A percentile compares a stretch with the other conserved stretches of the same genome.
phyloP scores from a whole-genome alignment of 1,284 basidiomycete genomes.

The Laetiporus sulphureus region DNA sequence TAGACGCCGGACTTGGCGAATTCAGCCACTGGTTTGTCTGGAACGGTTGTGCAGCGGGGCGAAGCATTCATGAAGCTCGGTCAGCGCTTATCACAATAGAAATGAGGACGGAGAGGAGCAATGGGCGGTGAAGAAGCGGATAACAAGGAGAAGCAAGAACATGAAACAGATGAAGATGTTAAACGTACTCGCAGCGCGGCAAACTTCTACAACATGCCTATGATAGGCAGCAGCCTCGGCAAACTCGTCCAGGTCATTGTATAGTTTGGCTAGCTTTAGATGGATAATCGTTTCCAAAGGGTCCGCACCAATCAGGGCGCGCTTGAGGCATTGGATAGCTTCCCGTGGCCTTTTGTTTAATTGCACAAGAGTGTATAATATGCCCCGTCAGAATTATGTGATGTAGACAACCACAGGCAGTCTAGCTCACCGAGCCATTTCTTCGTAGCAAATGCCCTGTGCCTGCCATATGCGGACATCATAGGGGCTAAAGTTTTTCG shows the following conservation, averaged over 20 bases:
- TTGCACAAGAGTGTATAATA: no score
- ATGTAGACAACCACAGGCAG: slow-evolving; percentile 1
- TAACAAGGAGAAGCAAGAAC: background rate
- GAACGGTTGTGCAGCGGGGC: background rate
- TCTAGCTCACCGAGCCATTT: slow-evolving; percentile 64
- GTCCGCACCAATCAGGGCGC: slow-evolving; percentile 83
- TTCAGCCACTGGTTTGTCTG: slow-evolving; percentile 64
- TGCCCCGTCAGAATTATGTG: no score
- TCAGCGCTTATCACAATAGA: no score
- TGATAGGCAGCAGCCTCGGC: slow-evolving; percentile 68
- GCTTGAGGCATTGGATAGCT: slow-evolving; percentile 84
- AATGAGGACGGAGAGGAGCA: no score
- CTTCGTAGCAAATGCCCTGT: slow-evolving; percentile 90
- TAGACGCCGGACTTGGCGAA: slow-evolving; percentile 77
- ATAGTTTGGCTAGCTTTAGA: slow-evolving; percentile 73
- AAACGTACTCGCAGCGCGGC: slow-evolving; percentile 42
- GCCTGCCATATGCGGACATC: slow-evolving; percentile 97
- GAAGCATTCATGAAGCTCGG: no score
- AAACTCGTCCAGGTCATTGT: slow-evolving; percentile 60
- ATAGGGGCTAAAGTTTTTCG: slow-evolving; percentile 65
- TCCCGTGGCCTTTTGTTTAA: slow-evolving; percentile 78
- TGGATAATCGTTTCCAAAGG: slow-evolving; percentile 71
- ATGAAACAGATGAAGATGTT: slow-evolving; percentile 6
- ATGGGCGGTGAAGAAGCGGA: background rate
- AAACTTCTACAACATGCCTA: slow-evolving; percentile 70